These are phyloP conservation scores for Pyricularia sp. DNA, from an alignment of 2,329 filamentous ascomycete genomes.

Conservation along the genomic window DNA sequence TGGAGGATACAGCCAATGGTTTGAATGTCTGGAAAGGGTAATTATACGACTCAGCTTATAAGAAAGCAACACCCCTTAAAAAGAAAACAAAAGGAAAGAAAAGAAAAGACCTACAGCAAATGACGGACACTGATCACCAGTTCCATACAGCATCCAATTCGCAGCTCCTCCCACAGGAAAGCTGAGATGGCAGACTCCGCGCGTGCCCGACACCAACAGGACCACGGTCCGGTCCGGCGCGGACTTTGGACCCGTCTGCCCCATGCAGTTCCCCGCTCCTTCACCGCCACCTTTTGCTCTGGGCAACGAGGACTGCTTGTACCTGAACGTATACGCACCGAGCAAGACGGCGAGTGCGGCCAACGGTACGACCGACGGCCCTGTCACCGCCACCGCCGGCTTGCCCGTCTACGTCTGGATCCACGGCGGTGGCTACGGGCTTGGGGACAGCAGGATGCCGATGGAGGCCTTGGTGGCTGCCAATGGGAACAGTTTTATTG, in stretches of 20 bases:
- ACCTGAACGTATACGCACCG: constrained; percentile 34
- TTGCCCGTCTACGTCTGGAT: constrained; percentile 45
- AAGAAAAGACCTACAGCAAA: too few species aligned
- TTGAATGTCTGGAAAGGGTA: constrained; percentile 9
- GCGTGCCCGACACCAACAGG: constrained; percentile 5
- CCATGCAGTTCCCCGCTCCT: not conserved
- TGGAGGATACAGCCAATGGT: constrained; percentile 8
- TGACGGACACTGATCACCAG: not conserved
- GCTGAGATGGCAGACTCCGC: constrained; percentile 9
- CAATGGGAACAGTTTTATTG: constrained; percentile 15
- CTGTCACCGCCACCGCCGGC: not conserved
- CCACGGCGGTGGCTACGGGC: constrained; percentile 22
- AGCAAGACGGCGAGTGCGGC: not conserved
- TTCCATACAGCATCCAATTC: constrained; percentile 7
- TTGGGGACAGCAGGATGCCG: constrained; percentile 12
- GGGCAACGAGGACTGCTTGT: constrained; percentile 29
- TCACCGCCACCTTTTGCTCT: not conserved
- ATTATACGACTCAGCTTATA: not conserved
- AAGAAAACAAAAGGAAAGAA: not conserved
- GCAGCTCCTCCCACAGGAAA: constrained; percentile 10
- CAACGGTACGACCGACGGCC: not conserved
- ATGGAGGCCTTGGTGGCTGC: constrained; percentile 15
- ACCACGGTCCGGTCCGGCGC: not conserved
- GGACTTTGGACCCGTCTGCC: constrained; percentile 2
- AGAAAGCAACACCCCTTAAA: not conserved